phyloP scores from a whole-genome alignment of 495 filamentous ascomycete genomes.

The Pyrenopolyporus hunteri region DNA sequence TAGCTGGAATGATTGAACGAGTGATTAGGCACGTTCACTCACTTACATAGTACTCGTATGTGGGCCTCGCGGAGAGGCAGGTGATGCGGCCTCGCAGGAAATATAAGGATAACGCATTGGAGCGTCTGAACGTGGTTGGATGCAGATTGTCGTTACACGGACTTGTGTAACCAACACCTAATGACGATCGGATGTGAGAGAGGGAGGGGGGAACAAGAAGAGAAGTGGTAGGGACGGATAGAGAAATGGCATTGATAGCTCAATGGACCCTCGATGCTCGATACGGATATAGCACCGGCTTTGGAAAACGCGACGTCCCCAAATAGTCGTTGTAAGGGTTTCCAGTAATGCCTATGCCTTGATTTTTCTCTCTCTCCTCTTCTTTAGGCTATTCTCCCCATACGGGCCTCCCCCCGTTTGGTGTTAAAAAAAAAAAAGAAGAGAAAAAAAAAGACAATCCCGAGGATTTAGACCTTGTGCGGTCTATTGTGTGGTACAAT shows the following conservation, averaged over 20 bases:
- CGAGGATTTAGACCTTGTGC: not conserved
- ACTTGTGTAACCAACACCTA: conserved; percentile 18
- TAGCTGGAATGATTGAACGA: too few relatives aligned
- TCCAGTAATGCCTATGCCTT: too few relatives aligned
- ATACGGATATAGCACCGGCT: conserved; percentile 20
- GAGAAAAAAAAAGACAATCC: conserved; percentile 15
- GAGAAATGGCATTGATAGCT: conserved; percentile 1
- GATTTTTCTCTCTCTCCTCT: not conserved
- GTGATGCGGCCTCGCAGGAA: not conserved
- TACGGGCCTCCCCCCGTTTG: conserved; percentile 8
- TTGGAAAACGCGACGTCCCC: conserved; percentile 2
- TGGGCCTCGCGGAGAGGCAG: not conserved
- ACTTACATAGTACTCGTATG: too few relatives aligned
- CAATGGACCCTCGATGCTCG: not conserved
- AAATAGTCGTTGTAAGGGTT: conserved; percentile 3
- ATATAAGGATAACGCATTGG: conserved; percentile 4
- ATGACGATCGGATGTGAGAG: conserved; percentile 6
- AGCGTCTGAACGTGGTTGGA: conserved; percentile 16
- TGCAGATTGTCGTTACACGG: conserved; percentile 11
- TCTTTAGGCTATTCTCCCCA: conserved; percentile 37
- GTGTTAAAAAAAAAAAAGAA: too few relatives aligned
- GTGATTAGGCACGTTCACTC: too few relatives aligned
- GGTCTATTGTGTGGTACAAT: conserved; percentile 1
- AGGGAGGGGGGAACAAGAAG: too few relatives aligned
- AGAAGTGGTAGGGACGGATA: too few relatives aligned